Base-by-base conservation (phyloP, 352 stramenopile genomes). In the Pythium periplocum region DNA sequence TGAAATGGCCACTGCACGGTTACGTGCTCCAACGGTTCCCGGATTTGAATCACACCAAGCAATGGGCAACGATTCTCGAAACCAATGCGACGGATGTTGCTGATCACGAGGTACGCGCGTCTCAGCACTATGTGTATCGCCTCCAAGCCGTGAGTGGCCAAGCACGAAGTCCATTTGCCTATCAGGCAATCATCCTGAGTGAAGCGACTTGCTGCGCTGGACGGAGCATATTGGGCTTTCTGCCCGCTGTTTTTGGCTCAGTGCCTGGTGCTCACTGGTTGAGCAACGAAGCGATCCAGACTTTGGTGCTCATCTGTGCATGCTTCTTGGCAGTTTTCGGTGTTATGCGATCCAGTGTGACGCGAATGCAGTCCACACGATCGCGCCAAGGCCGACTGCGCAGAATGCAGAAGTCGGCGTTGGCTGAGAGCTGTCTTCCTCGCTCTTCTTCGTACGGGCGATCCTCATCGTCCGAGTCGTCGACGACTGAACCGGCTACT, bases 261-360 rank as follows among this genome's bases (percentile, higher is more conserved):
- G 8, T 61, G 37, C 54, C 54, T 34, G 50, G n/a, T 6, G 12
- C 58, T 30, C 45, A 53, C 47, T 37, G 68, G 33, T 64, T 59
- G 4, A 66, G 53, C 49, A 33, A 52, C 26, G 73, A 84, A 11
- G 68, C 66, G 2, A 8, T 77, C 40, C 68, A 62, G 54, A 77
- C 64, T 4, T 68, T 84, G 2, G 62, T 71, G 26, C 64, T 84
- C 9, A 75, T 84, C 38, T 70, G 70, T 32, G 66, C 71, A 32
- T 84, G 71, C 56, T 81, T 84, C 49, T 62, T 84, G 42, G 77
- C 68, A 7, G 71, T 81, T 4, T 84, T 79, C 51, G 71, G 62
- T 3, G 62, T 81, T 45, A 79, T 81, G 66, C 73, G 73, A 4
- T 69, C 66, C 2, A 84, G 64, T 47, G 68, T 81, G 38, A 77